Base-by-base conservation (phyloP, 352 stramenopile species). In the Phytopythium mirpurense region DNA sequence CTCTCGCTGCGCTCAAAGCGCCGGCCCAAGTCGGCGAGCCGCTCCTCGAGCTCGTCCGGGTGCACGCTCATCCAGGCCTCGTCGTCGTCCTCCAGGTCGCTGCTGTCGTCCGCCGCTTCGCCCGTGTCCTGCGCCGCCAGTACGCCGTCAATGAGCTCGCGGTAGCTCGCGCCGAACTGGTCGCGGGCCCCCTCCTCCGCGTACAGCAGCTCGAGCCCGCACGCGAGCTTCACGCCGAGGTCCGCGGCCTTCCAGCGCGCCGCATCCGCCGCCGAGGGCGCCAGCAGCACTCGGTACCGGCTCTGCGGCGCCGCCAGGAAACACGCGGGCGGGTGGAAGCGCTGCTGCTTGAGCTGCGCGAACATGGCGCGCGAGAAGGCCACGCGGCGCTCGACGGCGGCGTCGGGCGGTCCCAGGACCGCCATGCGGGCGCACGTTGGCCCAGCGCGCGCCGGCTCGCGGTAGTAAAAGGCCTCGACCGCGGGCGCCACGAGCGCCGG, bases 351-450 rank as follows among this genome's bases (percentile, higher is more conserved):
- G 27, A 93, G 61, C 63, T 93, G 78, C 23, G 84, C 84, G 49
- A 86, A 94, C 70, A 89, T 88, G 23, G 78, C 85, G 49, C 80
- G 74, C n/a, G 84, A 86, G 42, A 94, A 89, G 16, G 70, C 68
- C 29, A 93, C 67, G 50, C 70, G 65, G 18, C 59, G 53, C 24
- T 68, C 58, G 7, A 69, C 51, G 6, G 65, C 60, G 31, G 9
- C 23, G 1, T 8, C 14, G 37, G 56, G 34, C 1, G 74, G 65
- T 19, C 70, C 50, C 37, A 94, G 88, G 2, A 40, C 50, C 4
- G 57, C 40, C 84, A 94, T 93, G 11, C 73, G 72, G 7, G 52
- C 49, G 51, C 79, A 91, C 5, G 88, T 24, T 5, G 59, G 47
- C 4, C 70, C 60, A 1, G 78, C 63, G 21, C 80, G 54, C n/a